phyloP scores from a whole-genome alignment of 768 basidiomycete genomes.

The Suillus hirtellus region DNA sequence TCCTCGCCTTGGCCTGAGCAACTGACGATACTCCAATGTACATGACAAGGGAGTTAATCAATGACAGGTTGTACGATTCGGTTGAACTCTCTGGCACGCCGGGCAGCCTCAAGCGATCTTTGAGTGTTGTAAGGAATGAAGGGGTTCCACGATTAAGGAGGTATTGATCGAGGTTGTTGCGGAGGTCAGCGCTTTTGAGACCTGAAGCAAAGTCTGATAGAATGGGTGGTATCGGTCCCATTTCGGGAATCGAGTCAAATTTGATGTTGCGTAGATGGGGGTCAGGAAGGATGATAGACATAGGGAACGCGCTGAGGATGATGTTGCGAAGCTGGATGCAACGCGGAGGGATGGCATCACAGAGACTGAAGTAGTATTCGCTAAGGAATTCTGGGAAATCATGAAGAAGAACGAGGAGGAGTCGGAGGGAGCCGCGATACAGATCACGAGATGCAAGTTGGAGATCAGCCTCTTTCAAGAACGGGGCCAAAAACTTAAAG shows the following conservation, averaged over 20 bases:
- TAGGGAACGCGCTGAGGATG: constrained; percentile 93
- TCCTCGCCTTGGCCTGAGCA: constrained; percentile 83
- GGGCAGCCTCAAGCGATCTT: constrained; percentile 67
- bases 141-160: constrained; percentile 74
- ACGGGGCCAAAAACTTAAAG: constrained; percentile 92
- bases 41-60: constrained; percentile 94
- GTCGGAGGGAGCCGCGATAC: constrained; percentile 86
- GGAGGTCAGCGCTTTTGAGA: constrained; percentile 79
- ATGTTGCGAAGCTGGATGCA: constrained; percentile 98
- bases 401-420: constrained; percentile 93
- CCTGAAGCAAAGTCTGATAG: constrained; percentile 87
- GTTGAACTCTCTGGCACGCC: constrained; percentile 44
- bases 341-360: constrained; percentile 87
- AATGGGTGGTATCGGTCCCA: constrained; percentile 90
- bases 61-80: constrained; percentile 80
- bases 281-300: constrained; percentile 77
- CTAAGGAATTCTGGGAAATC: constrained; percentile 99
- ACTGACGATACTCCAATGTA: constrained; percentile 94
- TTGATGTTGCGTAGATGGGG: constrained; percentile 76
- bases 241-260: constrained; percentile 80
- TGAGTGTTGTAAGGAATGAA: constrained; percentile 73
- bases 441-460: constrained; percentile 80
- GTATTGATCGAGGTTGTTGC: constrained; percentile 79
- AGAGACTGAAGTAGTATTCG: constrained; percentile 95
- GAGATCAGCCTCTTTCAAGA: constrained; percentile 82